Base-by-base conservation (phyloP, 2,329 filamentous ascomycete genomes). In the Ascochyta pisi region DNA sequence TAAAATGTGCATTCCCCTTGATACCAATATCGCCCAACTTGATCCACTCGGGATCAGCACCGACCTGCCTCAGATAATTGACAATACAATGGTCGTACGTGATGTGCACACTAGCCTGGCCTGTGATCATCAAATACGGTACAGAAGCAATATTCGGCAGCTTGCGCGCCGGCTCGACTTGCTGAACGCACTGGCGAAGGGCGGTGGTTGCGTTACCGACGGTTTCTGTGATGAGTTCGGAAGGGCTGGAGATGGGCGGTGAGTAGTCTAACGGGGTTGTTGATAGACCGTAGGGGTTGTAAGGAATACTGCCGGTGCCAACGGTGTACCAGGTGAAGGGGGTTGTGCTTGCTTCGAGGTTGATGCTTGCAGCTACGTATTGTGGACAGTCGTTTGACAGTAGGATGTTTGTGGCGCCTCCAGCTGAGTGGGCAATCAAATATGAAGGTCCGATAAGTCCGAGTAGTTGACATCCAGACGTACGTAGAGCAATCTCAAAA, bases 1-100 rank as follows among this genome's bases (percentile, higher is more conserved):
- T 76, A 52, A 85, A 76, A 61, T 85, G 83, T 0, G 82, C 83
- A 50, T 86, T 86, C 0, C 84, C 84, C 22, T 69, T 63, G 1
- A 85, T 78, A 0, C 76, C 76, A 1, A 70, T 50, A 0, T 79
- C 67, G 0, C 71, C 75, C 34, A 86, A 69, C 47, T 76, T 69
- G 24, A 82, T 56, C 69, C 77, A 78, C 3, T 81, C 73, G 0
- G 78, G 74, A 0, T 60, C 42, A 0, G 82, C 77, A 0, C 84
- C 83, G 0, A 79, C 82, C 62, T 63, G 57, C 54, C 54, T 53
- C 31, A 63, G 19, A 33, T 63, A 63, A 19, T 56, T 37, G 22
- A 71, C 60, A 1, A 67, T 48, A 47, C 70, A 73, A 24, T 71
- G 64, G 27, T 70, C 66, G 42, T 68, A 70, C 2, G 69, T 65